Evolutionary conservation across 768 basidiomycete genomes (phyloP).

Genomic region (Boletus tylopilopsis): DNA sequence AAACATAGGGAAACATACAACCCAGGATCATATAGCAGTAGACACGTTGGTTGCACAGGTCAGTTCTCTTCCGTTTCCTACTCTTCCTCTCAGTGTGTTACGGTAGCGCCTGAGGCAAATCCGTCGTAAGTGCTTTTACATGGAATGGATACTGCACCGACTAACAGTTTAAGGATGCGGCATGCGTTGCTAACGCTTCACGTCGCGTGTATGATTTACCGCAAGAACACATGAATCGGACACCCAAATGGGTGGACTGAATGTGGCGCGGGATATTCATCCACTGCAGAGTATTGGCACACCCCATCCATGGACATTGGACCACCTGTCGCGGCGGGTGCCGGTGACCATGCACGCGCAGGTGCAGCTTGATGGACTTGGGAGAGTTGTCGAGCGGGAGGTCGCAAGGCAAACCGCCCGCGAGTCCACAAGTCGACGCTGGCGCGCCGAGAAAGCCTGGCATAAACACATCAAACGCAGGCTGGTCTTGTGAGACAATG

Average conservation of each 20-base stretch:
- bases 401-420: conserved; percentile 1
- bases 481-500: background rate
- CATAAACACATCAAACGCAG: background rate
- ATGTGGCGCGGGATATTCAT: conserved; percentile 14
- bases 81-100: background rate
- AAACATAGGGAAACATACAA: too few species aligned
- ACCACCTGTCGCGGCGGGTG: conserved; percentile 1
- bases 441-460: background rate
- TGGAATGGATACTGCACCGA: background rate
- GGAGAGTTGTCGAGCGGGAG: conserved; percentile 1
- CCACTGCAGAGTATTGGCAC: conserved; percentile 11
- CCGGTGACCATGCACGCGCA: conserved; percentile 12
- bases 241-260: conserved; percentile 10
- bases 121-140: background rate
- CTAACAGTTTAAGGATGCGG: conserved; percentile 3
- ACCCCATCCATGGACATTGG: conserved; percentile 15
- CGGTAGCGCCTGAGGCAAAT: background rate
- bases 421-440: conserved; percentile 3
- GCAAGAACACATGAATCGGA: conserved; percentile 9
- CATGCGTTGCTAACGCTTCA: conserved; percentile 1
- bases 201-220: conserved; percentile 6
- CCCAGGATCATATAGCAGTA: too few species aligned
- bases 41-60: too few species aligned
- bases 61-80: background rate
- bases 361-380: conserved; percentile 9